Percentiles rank a stretch among this genome's conserved stretches.
phyloP scores from a whole-genome alignment of 371 early-diverging fungal species.

The Lichtheimia ornata region DNA sequence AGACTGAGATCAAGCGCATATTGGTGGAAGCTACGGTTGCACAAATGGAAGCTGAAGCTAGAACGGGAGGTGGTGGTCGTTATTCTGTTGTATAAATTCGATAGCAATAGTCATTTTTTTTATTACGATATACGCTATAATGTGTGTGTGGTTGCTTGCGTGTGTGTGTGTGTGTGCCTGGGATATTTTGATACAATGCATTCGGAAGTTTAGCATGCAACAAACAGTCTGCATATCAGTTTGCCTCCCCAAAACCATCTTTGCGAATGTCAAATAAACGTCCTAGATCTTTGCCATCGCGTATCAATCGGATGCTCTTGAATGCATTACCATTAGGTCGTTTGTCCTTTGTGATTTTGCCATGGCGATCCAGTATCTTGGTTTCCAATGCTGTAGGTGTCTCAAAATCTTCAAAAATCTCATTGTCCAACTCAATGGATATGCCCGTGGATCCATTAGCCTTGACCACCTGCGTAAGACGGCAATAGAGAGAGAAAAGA shows the following conservation, averaged over 20 bases:
- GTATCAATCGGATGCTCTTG: conserved; percentile 47
- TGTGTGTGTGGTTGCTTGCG: neutral
- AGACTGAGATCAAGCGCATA: conserved; percentile 89
- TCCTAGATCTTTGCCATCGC: conserved; percentile 50
- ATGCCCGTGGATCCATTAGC: conserved; percentile 49
- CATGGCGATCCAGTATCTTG: conserved; percentile 53
- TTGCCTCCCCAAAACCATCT: conserved; percentile 41
- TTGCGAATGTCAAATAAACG: conserved; percentile 56
- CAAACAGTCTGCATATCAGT: conserved; percentile 36
- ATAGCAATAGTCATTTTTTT: neutral
- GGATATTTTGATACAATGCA: neutral
- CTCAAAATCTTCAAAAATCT: conserved; percentile 52
- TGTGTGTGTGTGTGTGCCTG: neutral
- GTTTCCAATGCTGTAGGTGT: conserved; percentile 56
- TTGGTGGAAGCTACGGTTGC: conserved; percentile 81
- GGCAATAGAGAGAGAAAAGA: neutral
- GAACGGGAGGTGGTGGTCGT: conserved; percentile 51
- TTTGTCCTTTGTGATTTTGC: conserved; percentile 48
- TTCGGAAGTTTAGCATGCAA: conserved; percentile 9
- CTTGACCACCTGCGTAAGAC: conserved; percentile 37
- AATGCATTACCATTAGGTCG: conserved; percentile 58
- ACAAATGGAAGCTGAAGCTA: conserved; percentile 73
- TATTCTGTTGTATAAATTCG: conserved; percentile 47
- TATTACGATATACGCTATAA: no score
- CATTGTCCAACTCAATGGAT: conserved; percentile 42